Conservation (phyloP, 169 alveolate genomes). For the Plasmodium adleri region DNA sequence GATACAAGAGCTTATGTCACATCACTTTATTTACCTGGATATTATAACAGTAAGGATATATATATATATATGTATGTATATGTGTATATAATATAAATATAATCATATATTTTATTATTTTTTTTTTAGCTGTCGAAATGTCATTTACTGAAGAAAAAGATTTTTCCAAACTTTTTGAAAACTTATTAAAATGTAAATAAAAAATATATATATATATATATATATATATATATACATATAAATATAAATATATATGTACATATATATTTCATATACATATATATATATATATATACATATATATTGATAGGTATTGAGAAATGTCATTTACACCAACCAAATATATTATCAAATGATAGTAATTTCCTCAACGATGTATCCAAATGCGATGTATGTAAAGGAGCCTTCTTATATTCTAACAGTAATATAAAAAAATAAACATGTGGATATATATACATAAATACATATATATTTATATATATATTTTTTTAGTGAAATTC, state of each 20-base stretch:
- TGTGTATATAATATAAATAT: background rate
- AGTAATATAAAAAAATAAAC: no score
- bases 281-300: no score
- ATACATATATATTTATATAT: background rate
- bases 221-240: no score
- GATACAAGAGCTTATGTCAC: slow-evolving; percentile 31
- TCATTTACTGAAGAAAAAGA: slow-evolving; percentile 14
- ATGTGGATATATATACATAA: no score
- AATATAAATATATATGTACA: no score
- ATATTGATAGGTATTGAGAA: slow-evolving; percentile 31
- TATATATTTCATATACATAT: no score
- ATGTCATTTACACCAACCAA: background rate
- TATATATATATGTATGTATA: background rate
- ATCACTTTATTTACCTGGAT: slow-evolving; percentile 49
- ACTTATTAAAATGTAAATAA: slow-evolving; percentile 37
- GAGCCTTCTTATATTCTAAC: slow-evolving; percentile 19
- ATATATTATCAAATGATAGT: background rate
- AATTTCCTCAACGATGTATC: background rate
- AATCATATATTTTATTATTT: background rate
- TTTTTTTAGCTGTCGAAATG: slow-evolving; percentile 30
- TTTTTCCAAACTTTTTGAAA: background rate
- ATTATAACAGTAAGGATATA: slow-evolving; percentile 24
- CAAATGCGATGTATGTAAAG: slow-evolving; percentile 48
- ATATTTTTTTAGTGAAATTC: no score
- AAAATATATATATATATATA: no score